Base-by-base conservation (phyloP, 192 early-diverging fungal species). In the Coemansia sp. region DNA sequence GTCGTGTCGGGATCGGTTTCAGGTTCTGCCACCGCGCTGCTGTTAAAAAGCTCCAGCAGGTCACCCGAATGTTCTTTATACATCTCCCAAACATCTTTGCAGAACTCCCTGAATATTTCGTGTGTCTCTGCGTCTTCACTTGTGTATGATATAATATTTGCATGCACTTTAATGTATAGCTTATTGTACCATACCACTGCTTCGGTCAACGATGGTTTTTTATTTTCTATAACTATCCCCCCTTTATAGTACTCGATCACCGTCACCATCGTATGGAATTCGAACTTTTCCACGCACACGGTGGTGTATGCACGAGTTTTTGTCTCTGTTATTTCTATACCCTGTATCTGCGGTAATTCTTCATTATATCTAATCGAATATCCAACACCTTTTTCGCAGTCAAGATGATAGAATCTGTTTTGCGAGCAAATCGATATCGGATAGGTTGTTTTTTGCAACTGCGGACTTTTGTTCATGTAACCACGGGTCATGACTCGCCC, bases 381-480 rank as follows among this genome's bases (percentile, higher is more conserved):
- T 53, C 59, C 61, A 14, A 37, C 50, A 19, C 61, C 50, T 55
- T 52, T 36, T 38, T 63, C 33, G 15, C 50, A 55, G 57, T 63
- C 38, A 57, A 63, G 50, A 57, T 55, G 61, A 56, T 63, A 63
- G 20, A 63, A 55, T 57, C 50, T 50, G 20, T 55, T 55, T 19
- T 52, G 28, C 10, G 50, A 55, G 50, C 38, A 63, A 40, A 63
- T 63, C 34, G 50, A 63, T 63, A 63, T 27, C 30, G 50, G 50
- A 15, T 36, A 52, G 15, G 19, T 9, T 20, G 50, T 55, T 38
- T 38, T 55, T 55, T 52, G 50, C 13, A 63, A 55, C 25, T 63
- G 61, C 4, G 61, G 61, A 63, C 50, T 55, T 63, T 63, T 63
- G 55, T 55, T 55, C 61, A 63, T 63, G 61, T 63, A 63, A 22